Base-by-base conservation (phyloP, 345 rosid species). In the Camelina neglecta region DNA sequence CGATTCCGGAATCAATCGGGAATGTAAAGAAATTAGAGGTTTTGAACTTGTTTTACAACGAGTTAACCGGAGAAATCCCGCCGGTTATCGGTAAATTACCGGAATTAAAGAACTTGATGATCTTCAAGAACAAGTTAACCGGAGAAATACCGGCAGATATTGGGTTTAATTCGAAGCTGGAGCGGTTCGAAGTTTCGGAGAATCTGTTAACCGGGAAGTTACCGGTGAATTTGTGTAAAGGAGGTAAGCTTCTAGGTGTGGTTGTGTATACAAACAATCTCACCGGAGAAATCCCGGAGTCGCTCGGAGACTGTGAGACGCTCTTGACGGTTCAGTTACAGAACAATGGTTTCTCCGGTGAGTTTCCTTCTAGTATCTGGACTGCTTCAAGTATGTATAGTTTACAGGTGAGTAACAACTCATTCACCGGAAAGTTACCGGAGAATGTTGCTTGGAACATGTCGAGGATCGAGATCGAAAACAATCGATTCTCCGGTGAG, bases 341-440 rank as follows among this genome's bases (percentile, higher is more conserved):
- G 42, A 65, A 78, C 70, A 95, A 95, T 87, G 72, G 56, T 21
- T 89, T 95, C 81, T 88, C 90, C 4, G 97, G 99, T 11, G 87
- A 86, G 78, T 73, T 95, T 75, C 99, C 99, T 59, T 41, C 74
- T 0, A 83, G 87, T 11, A 64, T 95, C 47, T 95, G 99, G 99
- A 83, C 85, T 11, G 73, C 79, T 51, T 24, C 20, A 80, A 79
- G 80, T 35, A 47, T 95, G 79, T 84, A 81, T 15, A 81, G 80
- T 73, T 45, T 95, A 71, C 74, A 65, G 84, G 60, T 95, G 41
- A 86, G 93, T 63, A 65, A 83, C 69, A 95, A 95, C 66, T 82
- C 80, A 1, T 83, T 92, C 75, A 88, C 91, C 11, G 99, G 99
- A 6, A 16, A 63, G 20, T 85, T 95, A 66, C 97, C 99, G 2